Percentiles rank a stretch among this genome's conserved stretches.
Evolutionary conservation across 495 filamentous ascomycete species (phyloP).

Genomic region (Haplographium delicatum): DNA sequence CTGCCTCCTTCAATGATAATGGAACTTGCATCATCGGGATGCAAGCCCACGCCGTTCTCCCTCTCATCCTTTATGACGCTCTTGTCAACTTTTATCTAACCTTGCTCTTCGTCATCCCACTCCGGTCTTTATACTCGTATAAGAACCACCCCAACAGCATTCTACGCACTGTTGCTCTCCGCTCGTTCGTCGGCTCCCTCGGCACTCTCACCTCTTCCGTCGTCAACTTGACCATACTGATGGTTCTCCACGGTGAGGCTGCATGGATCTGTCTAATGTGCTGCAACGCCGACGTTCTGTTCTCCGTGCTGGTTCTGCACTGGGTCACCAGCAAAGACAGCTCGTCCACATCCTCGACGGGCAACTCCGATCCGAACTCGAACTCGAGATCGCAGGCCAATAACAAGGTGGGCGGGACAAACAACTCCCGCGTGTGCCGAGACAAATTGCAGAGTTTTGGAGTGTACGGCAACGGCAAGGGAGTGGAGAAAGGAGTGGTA

Average conservation of each 20-base stretch:
- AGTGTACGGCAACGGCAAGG: neutral
- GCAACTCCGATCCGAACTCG: neutral
- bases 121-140: conserved; percentile 35
- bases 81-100: conserved; percentile 48
- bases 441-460: neutral
- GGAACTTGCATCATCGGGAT: conserved; percentile 50
- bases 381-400: neutral
- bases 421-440: neutral
- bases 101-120: conserved; percentile 42
- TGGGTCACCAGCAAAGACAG: conserved; percentile 46
- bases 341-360: neutral
- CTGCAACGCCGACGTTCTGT: conserved; percentile 51
- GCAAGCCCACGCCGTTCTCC: conserved; percentile 40
- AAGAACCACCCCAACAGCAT: conserved; percentile 14
- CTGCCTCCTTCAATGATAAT: conserved; percentile 19
- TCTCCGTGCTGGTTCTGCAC: conserved; percentile 45
- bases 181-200: conserved; percentile 44
- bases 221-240: conserved; percentile 45
- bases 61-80: conserved; percentile 44
- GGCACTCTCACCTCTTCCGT: conserved; percentile 42
- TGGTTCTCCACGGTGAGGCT: conserved; percentile 46
- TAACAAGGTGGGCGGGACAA: neutral
- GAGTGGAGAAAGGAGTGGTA: neutral
- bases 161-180: conserved; percentile 34
- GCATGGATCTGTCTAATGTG: conserved; percentile 52